These are phyloP conservation scores for Conticribra guillardii DNA, from an alignment of 108 stramenopile species.

Conservation along the genomic window DNA sequence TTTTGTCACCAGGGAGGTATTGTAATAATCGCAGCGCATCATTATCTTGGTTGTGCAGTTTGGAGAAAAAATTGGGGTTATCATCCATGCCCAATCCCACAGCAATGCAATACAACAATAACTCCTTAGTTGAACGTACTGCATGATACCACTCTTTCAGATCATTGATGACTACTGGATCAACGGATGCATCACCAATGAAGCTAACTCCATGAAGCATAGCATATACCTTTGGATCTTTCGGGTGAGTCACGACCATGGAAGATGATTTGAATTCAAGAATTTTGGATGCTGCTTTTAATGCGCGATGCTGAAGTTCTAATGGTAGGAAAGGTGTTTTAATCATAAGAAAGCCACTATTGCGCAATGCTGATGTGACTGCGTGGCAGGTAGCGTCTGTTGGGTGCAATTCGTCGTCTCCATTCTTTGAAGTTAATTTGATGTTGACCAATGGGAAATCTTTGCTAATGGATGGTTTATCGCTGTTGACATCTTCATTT, in stretches of 20 bases:
- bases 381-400: constrained; percentile 11
- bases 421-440: constrained; percentile 1
- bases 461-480: not conserved
- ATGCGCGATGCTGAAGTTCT: constrained; percentile 52
- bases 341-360: constrained; percentile 68
- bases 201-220: constrained; percentile 53
- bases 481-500: no score
- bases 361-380: constrained; percentile 46
- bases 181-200: constrained; percentile 4
- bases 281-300: constrained; percentile 48
- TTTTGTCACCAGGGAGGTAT: constrained; percentile 38
- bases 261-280: constrained; percentile 19
- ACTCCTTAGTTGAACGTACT: constrained; percentile 45
- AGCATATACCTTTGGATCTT: constrained; percentile 69
- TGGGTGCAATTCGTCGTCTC: constrained; percentile 13
- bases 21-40: constrained; percentile 56
- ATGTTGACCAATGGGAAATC: constrained; percentile 29
- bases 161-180: not conserved
- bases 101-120: constrained; percentile 55
- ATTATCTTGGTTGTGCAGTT: constrained; percentile 60
- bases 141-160: constrained; percentile 57
- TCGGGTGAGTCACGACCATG: constrained; percentile 57
- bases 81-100: constrained; percentile 55
- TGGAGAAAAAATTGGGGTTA: constrained; percentile 44
- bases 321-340: constrained; percentile 40